phyloP scores from a whole-genome alignment of 2,329 filamentous ascomycete species.

The Nigrospora osmanthi region DNA sequence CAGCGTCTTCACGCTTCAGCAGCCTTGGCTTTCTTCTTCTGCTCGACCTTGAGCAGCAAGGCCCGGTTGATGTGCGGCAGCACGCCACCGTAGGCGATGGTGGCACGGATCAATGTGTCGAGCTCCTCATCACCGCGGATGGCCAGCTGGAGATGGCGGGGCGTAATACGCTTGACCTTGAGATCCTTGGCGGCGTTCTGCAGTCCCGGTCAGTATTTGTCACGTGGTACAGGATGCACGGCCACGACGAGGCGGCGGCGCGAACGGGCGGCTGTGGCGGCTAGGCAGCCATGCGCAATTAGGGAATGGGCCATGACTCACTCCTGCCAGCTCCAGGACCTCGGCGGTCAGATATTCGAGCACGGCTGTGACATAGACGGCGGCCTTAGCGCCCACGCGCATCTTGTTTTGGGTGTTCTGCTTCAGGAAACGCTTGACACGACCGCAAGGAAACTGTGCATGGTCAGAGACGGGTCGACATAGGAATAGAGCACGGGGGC shows the following conservation, averaged over 20 bases:
- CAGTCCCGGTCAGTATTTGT: constrained; percentile 7
- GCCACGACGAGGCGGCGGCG: constrained; percentile 4
- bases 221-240: neutral
- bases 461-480: constrained; percentile 1
- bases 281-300: constrained; percentile 4
- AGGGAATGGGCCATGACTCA: constrained; percentile 34
- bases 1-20: constrained; percentile 29
- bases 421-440: constrained; percentile 99
- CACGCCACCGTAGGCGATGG: constrained; percentile 97
- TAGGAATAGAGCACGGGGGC: neutral
- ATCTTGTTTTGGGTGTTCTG: constrained; percentile 99
- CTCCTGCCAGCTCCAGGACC: constrained; percentile 92
- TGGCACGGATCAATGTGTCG: constrained; percentile 93
- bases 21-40: constrained; percentile 80
- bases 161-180: constrained; percentile 99
- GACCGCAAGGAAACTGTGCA: constrained; percentile 88
- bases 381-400: constrained; percentile 97
- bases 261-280: constrained; percentile 5
- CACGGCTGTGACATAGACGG: constrained; percentile 95
- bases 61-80: constrained; percentile 98
- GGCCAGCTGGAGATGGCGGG: constrained; percentile 92
- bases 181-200: constrained; percentile 97
- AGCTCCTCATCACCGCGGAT: constrained; percentile 98
- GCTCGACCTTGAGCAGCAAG: constrained; percentile 88
- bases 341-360: constrained; percentile 97